These are phyloP conservation scores for Trypanosoma theileri DNA, from an alignment of 208 protist genomes.

Conservation along the genomic window DNA sequence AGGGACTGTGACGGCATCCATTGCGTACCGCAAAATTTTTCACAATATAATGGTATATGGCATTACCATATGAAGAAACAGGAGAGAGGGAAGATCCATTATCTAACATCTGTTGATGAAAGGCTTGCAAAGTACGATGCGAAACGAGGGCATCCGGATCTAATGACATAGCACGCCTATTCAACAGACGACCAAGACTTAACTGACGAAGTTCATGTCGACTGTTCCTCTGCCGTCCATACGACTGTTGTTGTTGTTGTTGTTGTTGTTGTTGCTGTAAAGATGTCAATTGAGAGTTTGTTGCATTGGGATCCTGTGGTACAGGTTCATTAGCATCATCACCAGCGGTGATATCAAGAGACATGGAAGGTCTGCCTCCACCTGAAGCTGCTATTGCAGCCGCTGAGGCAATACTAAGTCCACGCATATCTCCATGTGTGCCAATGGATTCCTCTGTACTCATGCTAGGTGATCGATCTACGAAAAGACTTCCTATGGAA, in stretches of 20 bases:
- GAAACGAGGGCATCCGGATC: conserved; percentile 84
- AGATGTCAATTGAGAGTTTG: neutral
- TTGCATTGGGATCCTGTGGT: conserved; percentile 15
- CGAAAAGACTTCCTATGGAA: conserved; percentile 41
- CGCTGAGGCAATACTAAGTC: neutral
- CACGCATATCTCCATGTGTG: conserved; percentile 5
- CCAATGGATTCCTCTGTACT: conserved; percentile 11
- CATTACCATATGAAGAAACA: conserved; percentile 68
- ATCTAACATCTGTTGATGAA: conserved; percentile 66
- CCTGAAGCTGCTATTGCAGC: neutral
- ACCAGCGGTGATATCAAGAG: conserved; percentile 4
- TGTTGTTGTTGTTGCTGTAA: conserved; percentile 5
- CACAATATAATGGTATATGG: conserved; percentile 87
- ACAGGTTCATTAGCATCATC: conserved; percentile 22
- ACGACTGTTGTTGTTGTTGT: conserved; percentile 5
- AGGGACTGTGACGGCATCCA: conserved; percentile 70
- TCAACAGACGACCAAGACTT: conserved; percentile 22
- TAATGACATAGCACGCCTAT: conserved; percentile 62
- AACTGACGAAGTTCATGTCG: conserved; percentile 20
- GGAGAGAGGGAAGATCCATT: conserved; percentile 49
- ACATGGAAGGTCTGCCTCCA: conserved; percentile 21
- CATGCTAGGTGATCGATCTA: conserved; percentile 15
- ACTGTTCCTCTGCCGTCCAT: conserved; percentile 34
- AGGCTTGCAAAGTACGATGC: conserved; percentile 66
- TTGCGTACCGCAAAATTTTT: conserved; percentile 83